Conservation (phyloP, 441 rosid species). For the Syzygium malaccense region DNA sequence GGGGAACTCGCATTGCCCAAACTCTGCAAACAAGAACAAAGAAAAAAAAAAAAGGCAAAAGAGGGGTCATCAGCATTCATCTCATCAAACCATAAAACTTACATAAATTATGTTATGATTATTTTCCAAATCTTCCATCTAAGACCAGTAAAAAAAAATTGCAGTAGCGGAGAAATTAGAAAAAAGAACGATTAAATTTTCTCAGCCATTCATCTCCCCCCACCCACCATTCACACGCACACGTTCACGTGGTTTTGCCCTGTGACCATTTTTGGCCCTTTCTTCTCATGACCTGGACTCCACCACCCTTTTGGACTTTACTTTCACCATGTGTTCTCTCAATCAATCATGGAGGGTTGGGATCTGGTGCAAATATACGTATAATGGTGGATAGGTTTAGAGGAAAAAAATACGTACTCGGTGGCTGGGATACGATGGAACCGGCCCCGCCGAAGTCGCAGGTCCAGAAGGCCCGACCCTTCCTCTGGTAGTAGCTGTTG, state of each 20-base stretch:
- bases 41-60: not conserved
- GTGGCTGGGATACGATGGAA: constrained; percentile 56
- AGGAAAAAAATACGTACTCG: constrained; percentile 43
- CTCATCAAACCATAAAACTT: no score
- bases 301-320: not conserved
- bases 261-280: not conserved
- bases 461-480: constrained; percentile 52
- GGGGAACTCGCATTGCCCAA: constrained; percentile 63
- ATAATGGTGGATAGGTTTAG: not conserved
- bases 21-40: constrained; percentile 33
- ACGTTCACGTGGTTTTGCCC: not conserved
- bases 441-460: constrained; percentile 89
- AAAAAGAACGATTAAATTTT: not conserved
- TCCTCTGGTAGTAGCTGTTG: constrained; percentile 84
- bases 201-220: not conserved
- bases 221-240: not conserved
- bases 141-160: not conserved
- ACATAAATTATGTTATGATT: not conserved
- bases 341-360: not conserved
- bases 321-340: not conserved
- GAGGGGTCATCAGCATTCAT: not conserved
- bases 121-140: no score
- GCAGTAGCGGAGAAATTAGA: not conserved
- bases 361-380: not conserved
- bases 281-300: not conserved